phyloP scores from a whole-genome alignment of 2,329 filamentous ascomycete species.

The Pseudocercospora eumusae region DNA sequence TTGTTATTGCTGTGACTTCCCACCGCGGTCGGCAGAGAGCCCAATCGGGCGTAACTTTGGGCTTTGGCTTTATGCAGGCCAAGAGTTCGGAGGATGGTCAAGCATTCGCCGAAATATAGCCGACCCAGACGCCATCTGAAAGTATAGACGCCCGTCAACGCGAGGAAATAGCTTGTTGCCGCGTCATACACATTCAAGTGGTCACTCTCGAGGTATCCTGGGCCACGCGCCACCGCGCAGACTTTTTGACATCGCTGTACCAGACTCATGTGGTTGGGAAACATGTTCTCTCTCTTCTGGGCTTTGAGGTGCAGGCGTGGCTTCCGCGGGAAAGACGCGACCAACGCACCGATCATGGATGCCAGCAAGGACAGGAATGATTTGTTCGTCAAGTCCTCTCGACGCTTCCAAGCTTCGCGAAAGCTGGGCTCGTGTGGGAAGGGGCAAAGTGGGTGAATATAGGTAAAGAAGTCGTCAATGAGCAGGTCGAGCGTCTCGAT shows the following conservation, averaged over 20 bases:
- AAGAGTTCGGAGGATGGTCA: slow-evolving; percentile 68
- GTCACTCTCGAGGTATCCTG: slow-evolving; percentile 56
- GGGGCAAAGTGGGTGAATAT: slow-evolving; percentile 73
- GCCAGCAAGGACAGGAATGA: slow-evolving; percentile 70
- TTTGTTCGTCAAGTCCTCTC: slow-evolving; percentile 66
- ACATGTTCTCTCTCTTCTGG: slow-evolving; percentile 64
- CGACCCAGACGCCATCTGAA: slow-evolving; percentile 67
- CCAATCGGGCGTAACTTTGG: slow-evolving; percentile 44
- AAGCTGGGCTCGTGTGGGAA: slow-evolving; percentile 81
- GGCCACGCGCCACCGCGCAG: slow-evolving; percentile 66
- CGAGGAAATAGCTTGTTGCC: slow-evolving; percentile 75
- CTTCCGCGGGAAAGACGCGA: slow-evolving; percentile 73
- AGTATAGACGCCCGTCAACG: slow-evolving; percentile 66
- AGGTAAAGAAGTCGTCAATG: slow-evolving; percentile 81
- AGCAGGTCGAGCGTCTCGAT: slow-evolving; percentile 67
- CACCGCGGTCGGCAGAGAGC: slow-evolving; percentile 41
- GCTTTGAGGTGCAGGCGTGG: slow-evolving; percentile 69
- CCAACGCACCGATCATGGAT: slow-evolving; percentile 73
- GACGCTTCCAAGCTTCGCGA: slow-evolving; percentile 64
- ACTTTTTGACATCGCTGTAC: slow-evolving; percentile 71
- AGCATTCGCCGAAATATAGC: slow-evolving; percentile 70
- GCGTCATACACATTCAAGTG: slow-evolving; percentile 63
- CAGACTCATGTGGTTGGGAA: slow-evolving; percentile 68
- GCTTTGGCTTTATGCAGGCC: slow-evolving; percentile 62
- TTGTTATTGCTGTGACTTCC: slow-evolving; percentile 42